Evolutionary conservation across 1,284 basidiomycete species (phyloP).

Genomic region (Mycena citricolor): DNA sequence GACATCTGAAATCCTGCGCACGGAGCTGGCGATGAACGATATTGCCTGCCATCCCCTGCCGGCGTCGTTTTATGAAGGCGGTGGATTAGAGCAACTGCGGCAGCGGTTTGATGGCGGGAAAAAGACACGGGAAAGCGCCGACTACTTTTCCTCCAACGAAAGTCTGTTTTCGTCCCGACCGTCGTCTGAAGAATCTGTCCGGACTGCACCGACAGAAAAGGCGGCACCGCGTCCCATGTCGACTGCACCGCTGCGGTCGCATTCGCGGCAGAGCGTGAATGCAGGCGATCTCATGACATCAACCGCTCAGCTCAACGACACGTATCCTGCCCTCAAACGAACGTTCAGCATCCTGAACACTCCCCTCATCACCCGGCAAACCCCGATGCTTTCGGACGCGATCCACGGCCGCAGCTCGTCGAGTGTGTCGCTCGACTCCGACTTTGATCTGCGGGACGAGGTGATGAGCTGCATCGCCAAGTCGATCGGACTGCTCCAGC

Average conservation of each 20-base stretch:
- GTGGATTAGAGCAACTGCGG: conserved; percentile 85
- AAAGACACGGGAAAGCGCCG: conserved; percentile 48
- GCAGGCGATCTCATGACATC: conserved; percentile 64
- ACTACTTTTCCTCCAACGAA: conserved; percentile 48
- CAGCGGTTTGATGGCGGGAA: conserved; percentile 73
- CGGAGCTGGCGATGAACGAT: conserved; percentile 96
- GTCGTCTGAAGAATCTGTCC: conserved; percentile 15
- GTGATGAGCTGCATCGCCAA: conserved; percentile 98
- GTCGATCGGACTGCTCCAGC: conserved; percentile 93
- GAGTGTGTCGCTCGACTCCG: conserved; percentile 38
- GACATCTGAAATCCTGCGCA: conserved; percentile 92
- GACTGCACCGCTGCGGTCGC: conserved; percentile 31
- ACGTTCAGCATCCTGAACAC: conserved; percentile 52
- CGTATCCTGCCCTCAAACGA: conserved; percentile 46
- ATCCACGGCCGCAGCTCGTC: conserved; percentile 33
- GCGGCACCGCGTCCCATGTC: conserved; percentile 21
- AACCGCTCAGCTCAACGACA: conserved; percentile 41
- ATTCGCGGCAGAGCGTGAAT: conserved; percentile 54
- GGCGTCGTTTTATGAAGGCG: conserved; percentile 89
- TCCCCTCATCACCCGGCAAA: conserved; percentile 42
- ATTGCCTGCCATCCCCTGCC: conserved; percentile 95
- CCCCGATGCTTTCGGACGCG: conserved; percentile 20
- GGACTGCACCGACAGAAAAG: conserved; percentile 5
- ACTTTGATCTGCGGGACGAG: conserved; percentile 89
- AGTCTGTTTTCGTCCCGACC: conserved; percentile 2